Evolutionary conservation across 371 early-diverging fungal genomes (phyloP), one percentile per base, ranked within the genome.

Genomic region (Mortierella sp.): DNA sequence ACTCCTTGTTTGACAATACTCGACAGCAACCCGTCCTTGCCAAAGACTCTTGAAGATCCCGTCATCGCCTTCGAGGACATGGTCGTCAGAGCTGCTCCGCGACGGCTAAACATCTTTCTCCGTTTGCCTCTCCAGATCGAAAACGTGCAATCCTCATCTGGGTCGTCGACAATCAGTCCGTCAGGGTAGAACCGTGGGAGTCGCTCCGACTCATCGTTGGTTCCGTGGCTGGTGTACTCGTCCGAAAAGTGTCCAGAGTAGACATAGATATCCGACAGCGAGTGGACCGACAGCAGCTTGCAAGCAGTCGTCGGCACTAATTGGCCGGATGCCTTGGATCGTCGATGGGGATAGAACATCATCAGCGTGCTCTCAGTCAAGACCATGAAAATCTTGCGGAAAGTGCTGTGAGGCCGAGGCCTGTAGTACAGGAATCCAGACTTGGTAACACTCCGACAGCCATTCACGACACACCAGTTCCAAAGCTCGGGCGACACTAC

Each of bases 371-470:
- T 90, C 74, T 87, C 87, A 0, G 86, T 76, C 22, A 90, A 85
- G 41, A 92, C 73, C 11, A 91, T 66, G 66, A 88, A 88, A 55
- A 87, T 86, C 71, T 90, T 90, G 68, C 89, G 85, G 68, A 91
- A 92, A 19, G 87, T 88, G 6, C 87, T 87, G n/a, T 87, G 79
- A 2, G 77, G 69, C 29, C 74, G 78, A 22, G 88, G 88, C 65
- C 90, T 89, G 52, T 86, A 88, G 64, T 92, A 92, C 69, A 92
- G 43, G 29, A 86, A 74, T 0, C 92, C 92, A 9, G 89, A 80
- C 88, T 90, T 92, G 29, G 79, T 79, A 14, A 87, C 73, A 37
- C 82, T 77, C 34, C 85, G 74, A 63, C 87, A 87, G 6, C 87
- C 86, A 68, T 81, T 79, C n/a, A 77, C 68, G 7, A 79, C 76